These are phyloP conservation scores for Brassica cretica DNA, from an alignment of 345 rosid genomes.

Conservation along the genomic window DNA sequence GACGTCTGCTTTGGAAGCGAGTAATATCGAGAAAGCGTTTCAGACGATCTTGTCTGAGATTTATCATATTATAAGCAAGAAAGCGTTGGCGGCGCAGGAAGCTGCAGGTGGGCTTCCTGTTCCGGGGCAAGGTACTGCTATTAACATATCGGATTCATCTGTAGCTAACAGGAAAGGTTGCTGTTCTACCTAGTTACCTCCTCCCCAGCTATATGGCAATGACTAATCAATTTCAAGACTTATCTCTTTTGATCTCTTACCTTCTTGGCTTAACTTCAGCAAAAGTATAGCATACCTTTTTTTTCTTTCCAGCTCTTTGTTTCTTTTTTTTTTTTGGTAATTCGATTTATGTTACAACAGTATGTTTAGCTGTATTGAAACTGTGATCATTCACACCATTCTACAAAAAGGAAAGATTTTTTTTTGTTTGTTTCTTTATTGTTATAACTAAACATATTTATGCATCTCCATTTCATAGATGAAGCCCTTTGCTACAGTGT, in stretches of 20 bases:
- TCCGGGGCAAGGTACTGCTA: slow-evolving; percentile 70
- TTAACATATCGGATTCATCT: slow-evolving; percentile 57
- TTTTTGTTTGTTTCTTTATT: neutral
- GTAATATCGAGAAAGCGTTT: slow-evolving; percentile 68
- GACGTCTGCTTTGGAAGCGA: slow-evolving; percentile 74
- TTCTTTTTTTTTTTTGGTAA: too few species aligned
- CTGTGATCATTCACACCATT: slow-evolving; percentile 21
- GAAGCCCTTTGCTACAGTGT: neutral
- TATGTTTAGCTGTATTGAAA: neutral
- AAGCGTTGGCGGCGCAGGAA: slow-evolving; percentile 70
- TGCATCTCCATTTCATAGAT: neutral
- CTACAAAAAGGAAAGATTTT: neutral
- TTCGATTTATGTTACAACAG: neutral
- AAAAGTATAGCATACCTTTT: slow-evolving; percentile 28
- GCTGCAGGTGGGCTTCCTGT: slow-evolving; percentile 47
- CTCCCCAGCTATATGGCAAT: neutral
- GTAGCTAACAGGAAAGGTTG: slow-evolving; percentile 53
- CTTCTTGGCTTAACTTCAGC: slow-evolving; percentile 13
- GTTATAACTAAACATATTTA: neutral
- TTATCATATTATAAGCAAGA: slow-evolving; percentile 68
- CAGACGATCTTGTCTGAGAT: slow-evolving; percentile 64
- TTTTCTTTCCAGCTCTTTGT: neutral
- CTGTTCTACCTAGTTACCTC: slow-evolving; percentile 52
- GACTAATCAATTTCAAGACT: slow-evolving; percentile 11
- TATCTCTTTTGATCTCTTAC: slow-evolving; percentile 2